Conservation (phyloP, 805 yeast species). For the Schizosaccharomyces japonicus region DNA sequence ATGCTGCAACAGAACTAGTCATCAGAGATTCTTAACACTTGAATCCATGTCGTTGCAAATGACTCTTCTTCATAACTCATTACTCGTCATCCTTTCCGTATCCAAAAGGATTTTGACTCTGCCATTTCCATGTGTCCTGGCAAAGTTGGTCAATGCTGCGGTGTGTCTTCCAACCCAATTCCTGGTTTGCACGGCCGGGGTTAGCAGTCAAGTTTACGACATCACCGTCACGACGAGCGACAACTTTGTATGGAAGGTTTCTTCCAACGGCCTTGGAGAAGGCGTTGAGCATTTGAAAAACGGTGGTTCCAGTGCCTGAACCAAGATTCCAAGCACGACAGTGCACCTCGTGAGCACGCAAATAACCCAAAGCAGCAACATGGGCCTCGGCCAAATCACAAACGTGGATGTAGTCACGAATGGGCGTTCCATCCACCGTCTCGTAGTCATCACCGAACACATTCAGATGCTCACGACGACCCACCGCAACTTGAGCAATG, state of each 20-base stretch:
- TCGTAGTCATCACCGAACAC: slow-evolving; percentile 53
- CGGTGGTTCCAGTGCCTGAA: slow-evolving; percentile 56
- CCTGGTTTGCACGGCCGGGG: slow-evolving; percentile 39
- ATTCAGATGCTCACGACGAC: slow-evolving; percentile 38
- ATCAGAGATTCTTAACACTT: too few relatives aligned
- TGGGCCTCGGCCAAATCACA: slow-evolving; percentile 62
- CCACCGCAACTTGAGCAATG: slow-evolving; percentile 56
- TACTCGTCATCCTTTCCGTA: too few relatives aligned
- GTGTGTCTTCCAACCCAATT: slow-evolving; percentile 41
- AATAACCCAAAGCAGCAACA: slow-evolving; percentile 39
- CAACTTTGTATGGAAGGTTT: slow-evolving; percentile 37
- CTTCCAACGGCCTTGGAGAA: slow-evolving; percentile 43
- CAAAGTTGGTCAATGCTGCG: slow-evolving; percentile 36
- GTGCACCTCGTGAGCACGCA: slow-evolving; percentile 21
- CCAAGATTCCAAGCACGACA: slow-evolving; percentile 66
- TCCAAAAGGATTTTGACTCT: slow-evolving; percentile 44
- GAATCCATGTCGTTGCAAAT: too few relatives aligned
- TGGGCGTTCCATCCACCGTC: slow-evolving; percentile 53
- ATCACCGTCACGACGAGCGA: slow-evolving; percentile 49
- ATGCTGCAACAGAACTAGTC: too few relatives aligned
- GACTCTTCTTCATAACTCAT: too few relatives aligned
- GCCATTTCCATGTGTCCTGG: slow-evolving; percentile 57
- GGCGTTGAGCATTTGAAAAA: slow-evolving; percentile 41
- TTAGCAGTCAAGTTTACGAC: slow-evolving; percentile 53
- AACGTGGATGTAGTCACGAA: slow-evolving; percentile 57